Evolutionary conservation across 2,329 filamentous ascomycete genomes (phyloP), one percentile per base, ranked within the genome.

Genomic region (Fusarium keratoplasticum): DNA sequence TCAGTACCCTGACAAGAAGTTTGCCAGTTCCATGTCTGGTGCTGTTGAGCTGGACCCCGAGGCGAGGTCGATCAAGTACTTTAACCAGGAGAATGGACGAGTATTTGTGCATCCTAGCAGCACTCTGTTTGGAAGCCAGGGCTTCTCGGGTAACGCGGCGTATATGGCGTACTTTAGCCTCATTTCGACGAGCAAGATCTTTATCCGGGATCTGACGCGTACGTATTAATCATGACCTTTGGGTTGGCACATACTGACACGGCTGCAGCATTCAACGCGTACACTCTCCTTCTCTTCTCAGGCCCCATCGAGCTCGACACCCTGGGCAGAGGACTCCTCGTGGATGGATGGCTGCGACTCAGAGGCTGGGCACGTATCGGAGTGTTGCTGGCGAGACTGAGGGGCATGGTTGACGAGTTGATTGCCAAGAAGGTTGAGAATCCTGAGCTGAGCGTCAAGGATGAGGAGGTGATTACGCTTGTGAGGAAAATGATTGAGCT

Each of bases 341-440:
- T 99, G 5, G 96, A 98, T 83, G 95, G 94, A 61, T 98, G 96
- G 96, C 86, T 98, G 63, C 83, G 87, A 38, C 85, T 99, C 35
- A 89, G 95, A 27, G 96, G 96, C 1, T 99, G 96, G 96, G 96
- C 96, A 1, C 90, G 96, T 55, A 96, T 99, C 72, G 96, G 96
- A 33, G 96, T 98, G 14, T 83, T 99, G 75, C 93, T 98, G 4
- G 94, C 93, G 54, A 88, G 96, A 71, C 83, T 99, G 75, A 89
- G 96, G 72, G 91, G 91, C 66, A 94, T 98, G 91, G 87, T 99
- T 63, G 96, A 99, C 84, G 90, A 92, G 74, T 87, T 97, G 70
- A 89, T 99, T 78, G 93, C 93, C 66, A 87, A 89, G 74, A 95
- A 95, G 83, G 91, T 98, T 58, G 94, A 95, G 80, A 91, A 94